Percentiles rank a stretch among this genome's conserved stretches.
phyloP scores from a whole-genome alignment of 805 yeast genomes.

The Blastobotrys chiropterorum region DNA sequence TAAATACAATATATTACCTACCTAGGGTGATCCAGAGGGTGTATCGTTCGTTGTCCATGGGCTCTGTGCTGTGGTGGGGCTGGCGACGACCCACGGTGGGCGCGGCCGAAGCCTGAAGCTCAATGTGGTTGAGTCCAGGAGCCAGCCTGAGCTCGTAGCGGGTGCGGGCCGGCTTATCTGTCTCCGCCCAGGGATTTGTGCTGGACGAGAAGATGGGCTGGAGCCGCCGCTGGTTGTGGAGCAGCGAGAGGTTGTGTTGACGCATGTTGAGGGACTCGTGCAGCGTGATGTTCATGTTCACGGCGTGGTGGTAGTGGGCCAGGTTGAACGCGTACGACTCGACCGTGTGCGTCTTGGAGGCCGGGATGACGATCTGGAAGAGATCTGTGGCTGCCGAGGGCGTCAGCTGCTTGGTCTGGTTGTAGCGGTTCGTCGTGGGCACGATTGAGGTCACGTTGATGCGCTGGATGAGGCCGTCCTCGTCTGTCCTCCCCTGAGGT shows the following conservation, averaged over 20 bases:
- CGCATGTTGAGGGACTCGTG: constrained; percentile 35
- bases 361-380: constrained; percentile 35
- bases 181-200: constrained; percentile 20
- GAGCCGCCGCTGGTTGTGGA: constrained; percentile 28
- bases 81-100: constrained; percentile 2
- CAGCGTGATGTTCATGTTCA: constrained; percentile 40
- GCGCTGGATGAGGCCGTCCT: constrained; percentile 26
- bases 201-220: constrained; percentile 20
- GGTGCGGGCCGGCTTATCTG: constrained; percentile 18
- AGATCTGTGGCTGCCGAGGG: constrained; percentile 26
- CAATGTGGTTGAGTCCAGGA: constrained; percentile 33
- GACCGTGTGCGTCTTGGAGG: constrained; percentile 32
- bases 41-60: neutral
- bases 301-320: constrained; percentile 43
- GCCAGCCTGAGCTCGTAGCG: constrained; percentile 29
- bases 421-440: constrained; percentile 28
- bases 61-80: neutral
- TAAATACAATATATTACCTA: neutral
- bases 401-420: constrained; percentile 23
- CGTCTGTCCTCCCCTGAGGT: constrained; percentile 17
- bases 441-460: constrained; percentile 31
- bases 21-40: neutral
- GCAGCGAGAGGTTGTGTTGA: constrained; percentile 27
- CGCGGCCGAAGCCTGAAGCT: constrained; percentile 24
- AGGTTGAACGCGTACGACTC: constrained; percentile 40